A percentile compares a stretch with the other conserved stretches of the same genome.
Evolutionary conservation across 2,329 filamentous ascomycete genomes (phyloP).

Genomic region (Rutstroemia sp.): DNA sequence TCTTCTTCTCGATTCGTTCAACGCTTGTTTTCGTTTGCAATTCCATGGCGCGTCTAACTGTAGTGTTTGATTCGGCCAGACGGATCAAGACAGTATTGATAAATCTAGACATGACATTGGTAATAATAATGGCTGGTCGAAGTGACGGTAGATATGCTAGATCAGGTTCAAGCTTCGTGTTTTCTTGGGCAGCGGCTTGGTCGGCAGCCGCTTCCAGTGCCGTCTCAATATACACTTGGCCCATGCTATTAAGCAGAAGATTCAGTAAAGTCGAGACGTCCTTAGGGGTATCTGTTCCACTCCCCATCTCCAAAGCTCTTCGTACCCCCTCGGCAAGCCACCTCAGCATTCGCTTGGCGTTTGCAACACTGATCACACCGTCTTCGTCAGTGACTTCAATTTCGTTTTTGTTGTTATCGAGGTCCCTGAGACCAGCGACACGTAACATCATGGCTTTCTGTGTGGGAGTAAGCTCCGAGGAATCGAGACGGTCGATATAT

Average conservation of each 20-base stretch:
- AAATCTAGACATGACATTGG: slow-evolving; percentile 88
- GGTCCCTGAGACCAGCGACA: slow-evolving; percentile 74
- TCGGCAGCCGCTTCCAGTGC: slow-evolving; percentile 64
- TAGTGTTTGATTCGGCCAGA: slow-evolving; percentile 82
- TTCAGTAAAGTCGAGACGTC: slow-evolving; percentile 82
- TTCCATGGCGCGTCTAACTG: slow-evolving; percentile 67
- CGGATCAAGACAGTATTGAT: slow-evolving; percentile 86
- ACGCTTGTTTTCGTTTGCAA: slow-evolving; percentile 53
- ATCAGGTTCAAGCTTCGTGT: slow-evolving; percentile 76
- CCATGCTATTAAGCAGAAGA: slow-evolving; percentile 79
- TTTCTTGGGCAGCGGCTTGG: slow-evolving; percentile 68
- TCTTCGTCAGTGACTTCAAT: slow-evolving; percentile 90
- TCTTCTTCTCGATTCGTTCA: slow-evolving; percentile 59
- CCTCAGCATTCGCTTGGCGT: slow-evolving; percentile 95
- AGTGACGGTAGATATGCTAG: slow-evolving; percentile 74
- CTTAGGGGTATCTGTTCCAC: slow-evolving; percentile 82
- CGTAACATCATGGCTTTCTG: slow-evolving; percentile 87
- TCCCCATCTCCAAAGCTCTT: slow-evolving; percentile 81
- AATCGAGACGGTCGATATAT: slow-evolving; percentile 83
- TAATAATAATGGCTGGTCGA: slow-evolving; percentile 76
- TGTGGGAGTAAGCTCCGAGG: slow-evolving; percentile 77
- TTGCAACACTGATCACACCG: slow-evolving; percentile 71
- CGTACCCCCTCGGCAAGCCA: slow-evolving; percentile 96
- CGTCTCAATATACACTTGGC: slow-evolving; percentile 69
- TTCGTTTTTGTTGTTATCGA: slow-evolving; percentile 71